phyloP scores from a whole-genome alignment of 192 early-diverging fungal genomes.

The Chytriomyces hyalinus region DNA sequence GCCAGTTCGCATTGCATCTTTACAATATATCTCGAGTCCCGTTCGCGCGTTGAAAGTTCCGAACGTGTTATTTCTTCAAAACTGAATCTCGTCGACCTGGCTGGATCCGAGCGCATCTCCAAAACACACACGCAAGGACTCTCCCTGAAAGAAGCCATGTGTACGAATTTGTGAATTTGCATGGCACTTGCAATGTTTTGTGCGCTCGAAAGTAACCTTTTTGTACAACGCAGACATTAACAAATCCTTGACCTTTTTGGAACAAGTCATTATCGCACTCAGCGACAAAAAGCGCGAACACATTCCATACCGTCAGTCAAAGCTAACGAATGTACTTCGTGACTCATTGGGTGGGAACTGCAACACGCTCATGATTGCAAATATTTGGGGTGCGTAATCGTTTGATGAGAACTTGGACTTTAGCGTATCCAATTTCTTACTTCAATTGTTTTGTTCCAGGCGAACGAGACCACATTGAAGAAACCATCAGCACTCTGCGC shows the following conservation, averaged over 20 bases:
- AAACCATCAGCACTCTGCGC: slow-evolving; percentile 68
- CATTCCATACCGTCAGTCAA: slow-evolving; percentile 69
- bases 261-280: slow-evolving; percentile 70
- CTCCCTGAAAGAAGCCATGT: slow-evolving; percentile 68
- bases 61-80: slow-evolving; percentile 64
- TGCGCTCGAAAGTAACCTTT: neutral
- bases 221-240: slow-evolving; percentile 57
- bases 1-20: slow-evolving; percentile 69
- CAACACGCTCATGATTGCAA: slow-evolving; percentile 67
- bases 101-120: slow-evolving; percentile 63
- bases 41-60: slow-evolving; percentile 62
- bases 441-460: slow-evolving; percentile 29
- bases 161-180: slow-evolving; percentile 34
- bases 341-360: slow-evolving; percentile 69
- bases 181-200: neutral
- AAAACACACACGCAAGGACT: slow-evolving; percentile 66
- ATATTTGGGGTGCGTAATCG: slow-evolving; percentile 57
- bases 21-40: slow-evolving; percentile 63
- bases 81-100: slow-evolving; percentile 67
- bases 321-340: slow-evolving; percentile 65
- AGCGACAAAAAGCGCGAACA: slow-evolving; percentile 68
- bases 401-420: neutral
- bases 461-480: slow-evolving; percentile 59
- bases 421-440: neutral
- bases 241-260: slow-evolving; percentile 65